A percentile compares a stretch with the other conserved stretches of the same genome.
Conservation (phyloP, 1,284 basidiomycete species). For the Ustanciosporium gigantosporum region DNA sequence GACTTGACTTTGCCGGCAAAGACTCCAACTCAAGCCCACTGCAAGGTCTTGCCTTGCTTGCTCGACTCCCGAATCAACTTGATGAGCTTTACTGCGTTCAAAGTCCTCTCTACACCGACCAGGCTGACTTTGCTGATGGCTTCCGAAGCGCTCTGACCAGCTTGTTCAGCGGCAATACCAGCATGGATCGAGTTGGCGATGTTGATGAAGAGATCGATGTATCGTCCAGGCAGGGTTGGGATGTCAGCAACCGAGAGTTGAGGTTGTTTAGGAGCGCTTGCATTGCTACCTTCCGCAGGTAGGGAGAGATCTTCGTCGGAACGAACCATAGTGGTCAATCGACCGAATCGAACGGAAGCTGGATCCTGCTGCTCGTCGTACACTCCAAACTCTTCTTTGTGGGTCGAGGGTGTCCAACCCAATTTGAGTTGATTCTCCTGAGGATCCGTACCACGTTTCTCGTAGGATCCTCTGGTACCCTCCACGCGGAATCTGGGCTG, state of each 20-base stretch:
- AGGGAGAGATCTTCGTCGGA: conserved; percentile 21
- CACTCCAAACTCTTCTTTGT: conserved; percentile 51
- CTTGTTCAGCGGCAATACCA: conserved; percentile 19
- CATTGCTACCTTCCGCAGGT: conserved; percentile 6
- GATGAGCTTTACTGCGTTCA: conserved; percentile 45
- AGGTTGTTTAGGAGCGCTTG: conserved; percentile 40
- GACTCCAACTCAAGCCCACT: conserved; percentile 14
- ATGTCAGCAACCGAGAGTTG: conserved; percentile 41
- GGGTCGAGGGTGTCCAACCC: conserved; percentile 47
- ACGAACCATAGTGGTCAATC: conserved; percentile 42
- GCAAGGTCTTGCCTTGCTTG: conserved; percentile 38
- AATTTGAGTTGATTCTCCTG: conserved; percentile 58
- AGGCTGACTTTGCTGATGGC: conserved; percentile 21
- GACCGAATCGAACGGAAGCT: conserved; percentile 35
- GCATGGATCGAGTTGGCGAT: conserved; percentile 46
- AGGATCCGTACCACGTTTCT: conserved; percentile 55
- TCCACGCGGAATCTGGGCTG: conserved; percentile 53
- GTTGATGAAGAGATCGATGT: conserved; percentile 53
- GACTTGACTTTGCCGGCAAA: too few relatives aligned
- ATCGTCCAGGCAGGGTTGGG: conserved; percentile 54
- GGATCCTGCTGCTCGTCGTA: conserved; percentile 45
- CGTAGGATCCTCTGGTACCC: conserved; percentile 51
- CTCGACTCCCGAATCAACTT: conserved; percentile 44
- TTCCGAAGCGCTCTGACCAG: conserved; percentile 10
- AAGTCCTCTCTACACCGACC: conserved; percentile 40